Conservation (phyloP, 2,329 filamentous ascomycete genomes). For the Aspergillus proliferans region DNA sequence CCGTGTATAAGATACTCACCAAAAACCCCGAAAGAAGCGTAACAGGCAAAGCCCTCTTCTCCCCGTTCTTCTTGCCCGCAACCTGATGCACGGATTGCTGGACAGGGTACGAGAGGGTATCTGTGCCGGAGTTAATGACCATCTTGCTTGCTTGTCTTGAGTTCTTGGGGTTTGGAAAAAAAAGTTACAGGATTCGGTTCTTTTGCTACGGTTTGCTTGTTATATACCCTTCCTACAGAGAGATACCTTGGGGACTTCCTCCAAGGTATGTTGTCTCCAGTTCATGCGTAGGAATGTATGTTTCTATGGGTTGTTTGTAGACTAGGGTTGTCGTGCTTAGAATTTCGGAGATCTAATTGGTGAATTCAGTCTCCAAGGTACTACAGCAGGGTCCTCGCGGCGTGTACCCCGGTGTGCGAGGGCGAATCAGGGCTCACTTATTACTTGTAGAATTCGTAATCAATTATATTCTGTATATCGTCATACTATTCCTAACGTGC, state of each 20-base stretch:
- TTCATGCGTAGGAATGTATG: neutral
- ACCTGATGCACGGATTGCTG: neutral
- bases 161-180: neutral
- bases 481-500: neutral
- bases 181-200: neutral
- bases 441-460: neutral
- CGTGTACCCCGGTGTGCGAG: neutral
- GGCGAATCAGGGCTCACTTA: neutral
- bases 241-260: too few relatives aligned
- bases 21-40: constrained; percentile 57
- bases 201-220: too few relatives aligned
- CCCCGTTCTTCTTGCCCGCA: constrained; percentile 17
- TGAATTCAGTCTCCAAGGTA: neutral
- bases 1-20: constrained; percentile 24
- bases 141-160: constrained; percentile 1
- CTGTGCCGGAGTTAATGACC: constrained; percentile 12
- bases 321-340: neutral
- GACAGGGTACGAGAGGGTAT: constrained; percentile 3
- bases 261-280: too few relatives aligned
- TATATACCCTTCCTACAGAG: too few relatives aligned
- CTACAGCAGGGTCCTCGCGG: neutral
- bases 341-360: neutral
- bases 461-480: neutral
- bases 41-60: constrained; percentile 43
- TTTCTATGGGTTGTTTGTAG: neutral